These are phyloP conservation scores for Kernera saxatilis DNA, from an alignment of 345 rosid genomes.

Conservation along the genomic window DNA sequence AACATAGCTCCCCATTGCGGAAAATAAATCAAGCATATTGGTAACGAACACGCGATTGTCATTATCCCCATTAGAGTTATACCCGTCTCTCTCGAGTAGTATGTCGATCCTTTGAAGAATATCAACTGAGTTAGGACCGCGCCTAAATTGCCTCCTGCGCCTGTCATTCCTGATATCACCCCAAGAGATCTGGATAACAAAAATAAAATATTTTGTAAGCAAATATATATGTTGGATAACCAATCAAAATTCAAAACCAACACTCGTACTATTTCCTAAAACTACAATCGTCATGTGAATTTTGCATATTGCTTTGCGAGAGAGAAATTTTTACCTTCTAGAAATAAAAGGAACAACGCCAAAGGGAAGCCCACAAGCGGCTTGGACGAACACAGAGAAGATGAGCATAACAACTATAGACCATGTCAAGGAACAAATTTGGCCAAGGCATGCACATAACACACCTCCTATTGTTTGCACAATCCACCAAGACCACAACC, in stretches of 20 bases:
- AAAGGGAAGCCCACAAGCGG: conserved; percentile 81
- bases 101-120: conserved; percentile 79
- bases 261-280: no score
- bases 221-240: no score
- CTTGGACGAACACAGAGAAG: conserved; percentile 82
- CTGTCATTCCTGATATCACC: conserved; percentile 79
- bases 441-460: conserved; percentile 54
- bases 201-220: neutral
- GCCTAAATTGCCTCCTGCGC: conserved; percentile 86
- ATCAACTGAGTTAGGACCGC: conserved; percentile 78
- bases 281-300: no score
- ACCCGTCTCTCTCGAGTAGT: conserved; percentile 71
- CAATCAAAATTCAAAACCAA: no score
- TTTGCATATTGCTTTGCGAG: no score
- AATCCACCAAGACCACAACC: conserved; percentile 78
- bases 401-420: conserved; percentile 61
- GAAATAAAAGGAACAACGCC: conserved; percentile 94
- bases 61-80: conserved; percentile 75
- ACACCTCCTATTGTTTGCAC: conserved; percentile 74
- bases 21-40: conserved; percentile 58
- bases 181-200: conserved; percentile 72
- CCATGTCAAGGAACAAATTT: conserved; percentile 36
- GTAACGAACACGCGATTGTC: conserved; percentile 66
- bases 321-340: conserved; percentile 56
- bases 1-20: conserved; percentile 99